Conservation (phyloP, 1,284 basidiomycete genomes). For the Puccinia novopanici region DNA sequence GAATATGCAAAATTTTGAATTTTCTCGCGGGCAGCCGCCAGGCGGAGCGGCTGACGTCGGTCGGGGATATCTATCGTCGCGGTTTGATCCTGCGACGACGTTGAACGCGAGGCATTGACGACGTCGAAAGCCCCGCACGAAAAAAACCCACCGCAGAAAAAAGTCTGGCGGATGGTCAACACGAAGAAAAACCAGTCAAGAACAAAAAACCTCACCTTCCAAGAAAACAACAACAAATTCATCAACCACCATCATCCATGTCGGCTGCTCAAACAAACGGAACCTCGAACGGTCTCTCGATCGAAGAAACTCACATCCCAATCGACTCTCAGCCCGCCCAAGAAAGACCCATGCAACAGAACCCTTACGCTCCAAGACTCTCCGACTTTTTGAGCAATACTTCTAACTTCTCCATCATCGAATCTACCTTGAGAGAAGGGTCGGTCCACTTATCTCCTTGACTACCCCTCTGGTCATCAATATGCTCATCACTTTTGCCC, state of each 20-base stretch:
- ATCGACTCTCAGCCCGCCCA: slow-evolving; percentile 32
- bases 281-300: slow-evolving; percentile 20
- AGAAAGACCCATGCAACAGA: slow-evolving; percentile 22
- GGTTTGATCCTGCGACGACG: too few species aligned
- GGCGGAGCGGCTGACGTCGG: too few species aligned
- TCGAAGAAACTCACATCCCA: slow-evolving; percentile 34
- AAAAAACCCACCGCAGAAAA: too few species aligned
- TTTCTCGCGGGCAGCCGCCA: too few species aligned
- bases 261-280: slow-evolving; percentile 3
- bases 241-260: slow-evolving; percentile 4
- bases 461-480: neutral
- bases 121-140: too few species aligned
- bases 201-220: too few species aligned
- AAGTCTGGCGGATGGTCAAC: too few species aligned
- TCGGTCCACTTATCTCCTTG: neutral
- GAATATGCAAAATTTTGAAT: too few species aligned
- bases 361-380: slow-evolving; percentile 51
- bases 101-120: too few species aligned
- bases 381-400: slow-evolving; percentile 68
- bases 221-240: neutral
- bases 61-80: too few species aligned
- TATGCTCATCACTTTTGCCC: too few species aligned
- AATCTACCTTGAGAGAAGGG: slow-evolving; percentile 51
- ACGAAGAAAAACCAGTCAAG: too few species aligned
- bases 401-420: slow-evolving; percentile 68